Base-by-base conservation (phyloP, 345 rosid genomes). In the Brassica carinata region DNA sequence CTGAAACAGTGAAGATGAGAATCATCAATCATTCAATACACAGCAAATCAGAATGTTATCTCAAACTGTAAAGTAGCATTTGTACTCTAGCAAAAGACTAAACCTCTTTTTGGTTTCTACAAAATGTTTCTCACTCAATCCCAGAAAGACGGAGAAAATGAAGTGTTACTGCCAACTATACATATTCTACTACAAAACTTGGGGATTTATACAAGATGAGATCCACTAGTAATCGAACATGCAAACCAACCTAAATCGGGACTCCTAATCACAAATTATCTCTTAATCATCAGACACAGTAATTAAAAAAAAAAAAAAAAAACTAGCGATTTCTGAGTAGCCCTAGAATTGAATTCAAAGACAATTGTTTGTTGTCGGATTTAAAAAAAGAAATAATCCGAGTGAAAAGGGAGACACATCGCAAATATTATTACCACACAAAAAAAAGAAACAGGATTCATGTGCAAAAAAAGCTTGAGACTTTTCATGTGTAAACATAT, bases 211-310 rank as follows among this genome's bases (percentile, higher is more conserved):
- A 18, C 45, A 62, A 74, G 71, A 48, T 5, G 51, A 51, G 63
- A 40, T 68, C 71, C 17, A 61, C 43, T 31, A 6, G 8, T 23
- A 23, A 26, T 62, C 5, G 33, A 76, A 72, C 84, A 81, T 77
- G 84, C 84, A 77, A 55, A 67, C 34, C 81, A 81, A 23, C 69
- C 23, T 66, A 72, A 81, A 48, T 59, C 45, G 63, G 45, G 45
- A 71, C 69, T 71, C 48, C 64, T 71, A 72, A 71, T 58, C 51
- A 72, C 74, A 71, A 53, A 70, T 73, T 33, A 73, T 8, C 73
- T 67, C 57, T 59, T 43, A 62, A 61, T 51, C 58, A 73, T 10
- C 57, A 29, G 53, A 74, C 45, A 14, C 68, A 64, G 17, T 55
- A 70, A 80, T 53, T 40, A 70, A 69, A 38, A 17, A 5, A 58